These are phyloP conservation scores for Vigna angularis DNA, from an alignment of 306 rosid genomes.

Conservation along the genomic window DNA sequence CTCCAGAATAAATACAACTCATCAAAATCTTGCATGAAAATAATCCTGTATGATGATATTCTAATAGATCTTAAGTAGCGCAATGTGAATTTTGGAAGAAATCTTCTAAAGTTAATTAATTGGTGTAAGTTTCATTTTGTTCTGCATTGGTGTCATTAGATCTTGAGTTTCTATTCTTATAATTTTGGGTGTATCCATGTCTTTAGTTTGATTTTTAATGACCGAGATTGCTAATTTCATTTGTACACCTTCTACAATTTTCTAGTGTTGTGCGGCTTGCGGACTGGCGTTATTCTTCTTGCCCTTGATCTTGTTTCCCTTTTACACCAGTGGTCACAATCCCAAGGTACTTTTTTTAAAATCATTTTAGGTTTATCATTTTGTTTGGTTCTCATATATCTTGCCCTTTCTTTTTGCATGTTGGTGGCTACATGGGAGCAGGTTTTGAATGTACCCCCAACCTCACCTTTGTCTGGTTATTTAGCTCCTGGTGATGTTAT, in stretches of 20 bases:
- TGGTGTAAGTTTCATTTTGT: not conserved
- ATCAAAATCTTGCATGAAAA: not conserved
- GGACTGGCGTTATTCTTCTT: constrained; percentile 72
- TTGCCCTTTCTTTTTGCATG: constrained; percentile 40
- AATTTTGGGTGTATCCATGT: not conserved
- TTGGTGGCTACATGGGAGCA: constrained; percentile 49
- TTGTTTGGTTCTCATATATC: constrained; percentile 17
- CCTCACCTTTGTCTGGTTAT: constrained; percentile 75
- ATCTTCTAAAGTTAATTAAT: not conserved
- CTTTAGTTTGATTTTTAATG: constrained; percentile 22
- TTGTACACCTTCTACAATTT: constrained; percentile 42
- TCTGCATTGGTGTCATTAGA: not conserved
- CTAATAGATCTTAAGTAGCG: not conserved
- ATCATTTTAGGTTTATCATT: constrained; percentile 16
- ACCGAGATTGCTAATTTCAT: constrained; percentile 30
- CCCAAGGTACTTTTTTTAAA: constrained; percentile 62
- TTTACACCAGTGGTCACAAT: constrained; percentile 60
- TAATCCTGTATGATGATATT: not conserved
- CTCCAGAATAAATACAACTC: not conserved
- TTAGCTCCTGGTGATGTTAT: constrained; percentile 76
- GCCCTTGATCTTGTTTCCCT: constrained; percentile 79
- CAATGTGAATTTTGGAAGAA: not conserved
- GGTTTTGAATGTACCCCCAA: constrained; percentile 71
- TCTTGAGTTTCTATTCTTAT: constrained; percentile 9
- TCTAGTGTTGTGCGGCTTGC: constrained; percentile 80